Conservation (phyloP, 1,284 basidiomycete genomes). For the Pascua sp. region DNA sequence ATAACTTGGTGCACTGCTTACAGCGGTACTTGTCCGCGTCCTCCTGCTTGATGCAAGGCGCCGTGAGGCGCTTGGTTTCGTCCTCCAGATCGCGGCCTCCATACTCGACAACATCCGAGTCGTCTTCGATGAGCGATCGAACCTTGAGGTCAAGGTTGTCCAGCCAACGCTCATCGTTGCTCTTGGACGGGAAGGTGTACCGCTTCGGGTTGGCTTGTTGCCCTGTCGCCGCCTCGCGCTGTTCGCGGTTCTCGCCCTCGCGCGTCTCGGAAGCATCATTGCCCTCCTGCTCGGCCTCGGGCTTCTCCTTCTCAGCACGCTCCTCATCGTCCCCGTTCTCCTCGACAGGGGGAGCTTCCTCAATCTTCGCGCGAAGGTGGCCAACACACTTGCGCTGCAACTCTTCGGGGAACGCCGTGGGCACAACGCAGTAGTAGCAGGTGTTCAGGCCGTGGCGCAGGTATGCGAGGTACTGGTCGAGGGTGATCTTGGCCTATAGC, state of each 20-base stretch:
- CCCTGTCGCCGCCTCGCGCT: slow-evolving; percentile 3
- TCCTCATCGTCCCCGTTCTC: slow-evolving; percentile 13
- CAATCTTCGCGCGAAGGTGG: slow-evolving; percentile 62
- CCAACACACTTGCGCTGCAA: slow-evolving; percentile 87
- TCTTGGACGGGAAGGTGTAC: slow-evolving; percentile 29
- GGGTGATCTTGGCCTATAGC: slow-evolving; percentile 38
- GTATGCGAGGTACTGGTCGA: slow-evolving; percentile 40
- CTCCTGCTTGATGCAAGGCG: slow-evolving; percentile 82
- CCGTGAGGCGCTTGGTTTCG: slow-evolving; percentile 71
- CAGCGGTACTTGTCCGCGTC: slow-evolving; percentile 93
- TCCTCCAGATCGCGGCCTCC: slow-evolving; percentile 84
- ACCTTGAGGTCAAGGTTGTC: slow-evolving; percentile 63
- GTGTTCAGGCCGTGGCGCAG: slow-evolving; percentile 43
- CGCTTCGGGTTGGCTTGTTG: slow-evolving; percentile 4
- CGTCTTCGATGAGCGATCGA: slow-evolving; percentile 51
- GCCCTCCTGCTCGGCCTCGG: slow-evolving; percentile 49
- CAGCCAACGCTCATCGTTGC: slow-evolving; percentile 75
- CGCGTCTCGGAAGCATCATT: slow-evolving; percentile 60
- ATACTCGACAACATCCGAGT: slow-evolving; percentile 77
- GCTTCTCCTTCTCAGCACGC: slow-evolving; percentile 10
- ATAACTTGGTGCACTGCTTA: slow-evolving; percentile 89
- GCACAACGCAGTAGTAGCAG: slow-evolving; percentile 89
- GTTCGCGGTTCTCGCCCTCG: slow-evolving; percentile 56
- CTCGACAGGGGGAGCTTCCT: slow-evolving; percentile 51
- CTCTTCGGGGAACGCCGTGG: slow-evolving; percentile 87